A percentile compares a stretch with the other conserved stretches of the same genome.
Conservation (phyloP, 108 stramenopile genomes). For the Pseudonitzschia multiseries region DNA sequence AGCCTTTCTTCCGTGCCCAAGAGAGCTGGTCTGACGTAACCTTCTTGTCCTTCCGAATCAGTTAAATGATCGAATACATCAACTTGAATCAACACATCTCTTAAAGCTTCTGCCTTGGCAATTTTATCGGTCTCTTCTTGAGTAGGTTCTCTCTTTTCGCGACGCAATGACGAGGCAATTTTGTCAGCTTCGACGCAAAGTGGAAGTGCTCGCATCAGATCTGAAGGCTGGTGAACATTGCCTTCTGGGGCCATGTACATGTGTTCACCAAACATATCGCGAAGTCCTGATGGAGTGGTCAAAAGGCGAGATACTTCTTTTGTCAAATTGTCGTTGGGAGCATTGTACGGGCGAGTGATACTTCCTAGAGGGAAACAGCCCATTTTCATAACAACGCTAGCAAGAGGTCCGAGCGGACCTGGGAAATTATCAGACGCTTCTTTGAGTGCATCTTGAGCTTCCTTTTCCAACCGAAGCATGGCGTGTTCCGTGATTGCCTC, state of each 20-base stretch:
- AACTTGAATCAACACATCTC: slow-evolving; percentile 96
- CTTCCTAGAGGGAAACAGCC: slow-evolving; percentile 90
- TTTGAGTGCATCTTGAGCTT: slow-evolving; percentile 91
- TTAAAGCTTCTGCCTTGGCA: slow-evolving; percentile 92
- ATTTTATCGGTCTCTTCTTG: slow-evolving; percentile 86
- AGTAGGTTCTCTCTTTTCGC: slow-evolving; percentile 92
- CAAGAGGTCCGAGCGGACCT: slow-evolving; percentile 75
- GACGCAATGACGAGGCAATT: slow-evolving; percentile 80
- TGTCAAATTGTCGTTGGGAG: slow-evolving; percentile 86
- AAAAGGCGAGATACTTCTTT: slow-evolving; percentile 92
- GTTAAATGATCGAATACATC: slow-evolving; percentile 85
- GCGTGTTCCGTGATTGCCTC: slow-evolving; percentile 96
- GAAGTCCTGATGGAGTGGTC: slow-evolving; percentile 83
- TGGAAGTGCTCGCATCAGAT: slow-evolving; percentile 87
- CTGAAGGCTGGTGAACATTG: slow-evolving; percentile 73
- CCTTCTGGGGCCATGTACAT: slow-evolving; percentile 89
- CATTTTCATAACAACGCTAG: slow-evolving; percentile 88
- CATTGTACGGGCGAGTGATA: slow-evolving; percentile 79
- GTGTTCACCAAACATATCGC: slow-evolving; percentile 77
- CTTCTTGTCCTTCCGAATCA: slow-evolving; percentile 68
- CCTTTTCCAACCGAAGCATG: slow-evolving; percentile 89
- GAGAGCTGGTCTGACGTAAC: slow-evolving; percentile 81
- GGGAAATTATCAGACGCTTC: slow-evolving; percentile 97
- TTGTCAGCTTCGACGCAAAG: slow-evolving; percentile 91
- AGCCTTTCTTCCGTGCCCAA: slow-evolving; percentile 82